Conservation (phyloP, 352 stramenopile genomes). For the Phytophthora cajani region DNA sequence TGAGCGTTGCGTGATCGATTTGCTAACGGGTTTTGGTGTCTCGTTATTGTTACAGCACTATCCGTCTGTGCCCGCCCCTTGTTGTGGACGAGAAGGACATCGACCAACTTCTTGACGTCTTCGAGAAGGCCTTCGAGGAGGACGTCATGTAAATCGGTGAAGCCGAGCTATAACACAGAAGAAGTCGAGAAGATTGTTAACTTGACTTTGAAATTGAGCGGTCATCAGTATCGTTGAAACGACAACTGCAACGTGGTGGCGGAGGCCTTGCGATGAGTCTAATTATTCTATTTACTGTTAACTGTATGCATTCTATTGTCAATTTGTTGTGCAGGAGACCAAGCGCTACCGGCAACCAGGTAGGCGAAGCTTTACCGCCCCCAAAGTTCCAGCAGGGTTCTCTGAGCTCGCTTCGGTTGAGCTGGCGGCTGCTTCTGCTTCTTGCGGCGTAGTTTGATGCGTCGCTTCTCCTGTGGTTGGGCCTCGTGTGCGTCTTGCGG, state of each 20-base stretch:
- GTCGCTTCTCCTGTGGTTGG: conserved; percentile 14
- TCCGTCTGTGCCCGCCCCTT: conserved; percentile 85
- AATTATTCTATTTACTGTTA: conserved; percentile 17
- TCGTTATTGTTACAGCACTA: conserved; percentile 48
- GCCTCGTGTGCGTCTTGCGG: conserved; percentile 4
- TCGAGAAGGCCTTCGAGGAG: conserved; percentile 71
- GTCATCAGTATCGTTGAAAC: conserved; percentile 6
- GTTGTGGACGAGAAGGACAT: conserved; percentile 86
- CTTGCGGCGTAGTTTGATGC: conserved; percentile 29
- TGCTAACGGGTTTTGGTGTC: neutral
- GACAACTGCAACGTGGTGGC: neutral
- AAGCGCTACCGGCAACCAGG: neutral
- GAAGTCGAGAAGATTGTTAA: conserved; percentile 17
- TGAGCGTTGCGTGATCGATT: neutral
- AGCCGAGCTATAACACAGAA: conserved; percentile 7
- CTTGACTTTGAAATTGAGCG: conserved; percentile 19
- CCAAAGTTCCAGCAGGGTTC: conserved; percentile 59
- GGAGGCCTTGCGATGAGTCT: neutral
- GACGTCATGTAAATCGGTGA: conserved; percentile 53
- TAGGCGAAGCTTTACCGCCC: conserved; percentile 1
- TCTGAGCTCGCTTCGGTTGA: conserved; percentile 32
- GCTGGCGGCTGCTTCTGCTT: neutral
- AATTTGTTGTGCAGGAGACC: neutral
- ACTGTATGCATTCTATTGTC: conserved; percentile 16
- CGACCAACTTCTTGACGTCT: conserved; percentile 65